Percentiles rank a stretch among this genome's conserved stretches.
Conservation (phyloP, 371 early-diverging fungal species). For the Rhizopus microsporus region DNA sequence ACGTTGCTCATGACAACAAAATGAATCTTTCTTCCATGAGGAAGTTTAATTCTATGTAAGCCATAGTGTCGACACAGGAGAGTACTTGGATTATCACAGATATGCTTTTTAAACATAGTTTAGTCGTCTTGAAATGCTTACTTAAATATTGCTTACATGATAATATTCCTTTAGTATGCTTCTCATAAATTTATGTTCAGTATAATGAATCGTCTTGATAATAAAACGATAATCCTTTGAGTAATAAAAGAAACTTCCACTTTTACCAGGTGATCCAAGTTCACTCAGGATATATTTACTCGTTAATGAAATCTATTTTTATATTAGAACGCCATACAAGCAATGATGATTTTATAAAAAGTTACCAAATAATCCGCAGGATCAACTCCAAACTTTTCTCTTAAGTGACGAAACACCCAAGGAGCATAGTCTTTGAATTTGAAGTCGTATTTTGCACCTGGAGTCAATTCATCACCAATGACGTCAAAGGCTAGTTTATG, state of each 20-base stretch:
- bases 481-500: constrained; percentile 93
- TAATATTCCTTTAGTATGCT: constrained; percentile 85
- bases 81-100: constrained; percentile 88
- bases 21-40: constrained; percentile 90
- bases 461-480: constrained; percentile 89
- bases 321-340: not conserved
- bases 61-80: constrained; percentile 94
- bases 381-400: constrained; percentile 83
- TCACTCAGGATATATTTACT: constrained; percentile 96
- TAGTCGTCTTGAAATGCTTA: not conserved
- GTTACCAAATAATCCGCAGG: constrained; percentile 87
- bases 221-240: constrained; percentile 97
- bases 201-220: constrained; percentile 95
- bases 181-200: constrained; percentile 91
- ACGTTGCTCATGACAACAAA: constrained; percentile 97
- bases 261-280: constrained; percentile 92
- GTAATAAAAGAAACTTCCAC: constrained; percentile 95
- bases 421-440: constrained; percentile 98
- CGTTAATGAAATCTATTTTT: constrained; percentile 79
- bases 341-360: not conserved
- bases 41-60: constrained; percentile 93
- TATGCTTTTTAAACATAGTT: constrained; percentile 61
- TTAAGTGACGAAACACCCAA: constrained; percentile 86
- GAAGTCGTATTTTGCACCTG: constrained; percentile 91
- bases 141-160: constrained; percentile 47